These are phyloP conservation scores for Diutina scorzettiae DNA, from an alignment of 1,139 yeast species.

Conservation along the genomic window DNA sequence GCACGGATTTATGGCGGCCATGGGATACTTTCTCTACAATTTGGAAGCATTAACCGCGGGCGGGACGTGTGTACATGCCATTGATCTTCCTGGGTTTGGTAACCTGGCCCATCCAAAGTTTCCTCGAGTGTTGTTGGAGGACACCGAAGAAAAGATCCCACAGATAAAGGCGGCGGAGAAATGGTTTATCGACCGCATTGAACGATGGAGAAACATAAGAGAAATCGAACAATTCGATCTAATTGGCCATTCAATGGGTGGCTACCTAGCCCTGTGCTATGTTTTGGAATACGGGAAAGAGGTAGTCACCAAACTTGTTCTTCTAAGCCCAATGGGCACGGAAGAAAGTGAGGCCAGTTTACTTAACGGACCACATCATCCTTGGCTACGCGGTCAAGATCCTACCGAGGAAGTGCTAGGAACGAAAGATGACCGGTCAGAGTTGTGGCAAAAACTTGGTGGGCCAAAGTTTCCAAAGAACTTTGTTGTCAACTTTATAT, in stretches of 20 bases:
- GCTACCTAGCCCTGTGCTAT: constrained; percentile 29
- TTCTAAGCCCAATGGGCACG: constrained; percentile 37
- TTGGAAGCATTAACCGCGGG: constrained; percentile 20
- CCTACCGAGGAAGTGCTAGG: constrained; percentile 13
- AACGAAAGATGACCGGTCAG: constrained; percentile 13
- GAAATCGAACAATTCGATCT: constrained; percentile 19
- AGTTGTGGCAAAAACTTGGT: constrained; percentile 25
- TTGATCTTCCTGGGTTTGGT: constrained; percentile 36
- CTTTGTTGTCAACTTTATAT: constrained; percentile 20
- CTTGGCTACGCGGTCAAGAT: constrained; percentile 11
- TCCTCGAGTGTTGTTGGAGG: constrained; percentile 18
- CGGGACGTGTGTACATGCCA: constrained; percentile 10
- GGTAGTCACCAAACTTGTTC: constrained; percentile 20
- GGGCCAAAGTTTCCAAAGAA: constrained; percentile 29
- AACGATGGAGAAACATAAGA: constrained; percentile 23
- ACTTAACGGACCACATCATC: constrained; percentile 14
- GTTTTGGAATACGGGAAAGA: constrained; percentile 22
- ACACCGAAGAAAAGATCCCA: constrained; percentile 15
- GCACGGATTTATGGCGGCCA: constrained; percentile 39
- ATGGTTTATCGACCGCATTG: constrained; percentile 33
- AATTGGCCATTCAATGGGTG: constrained; percentile 36
- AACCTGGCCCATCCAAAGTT: constrained; percentile 31
- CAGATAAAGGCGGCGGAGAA: constrained; percentile 26
- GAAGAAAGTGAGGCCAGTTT: constrained; percentile 28
- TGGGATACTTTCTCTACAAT: constrained; percentile 32